Evolutionary conservation across 2,329 filamentous ascomycete genomes (phyloP), one percentile per base, ranked within the genome.

Genomic region (Scedosporium aurantiacum): DNA sequence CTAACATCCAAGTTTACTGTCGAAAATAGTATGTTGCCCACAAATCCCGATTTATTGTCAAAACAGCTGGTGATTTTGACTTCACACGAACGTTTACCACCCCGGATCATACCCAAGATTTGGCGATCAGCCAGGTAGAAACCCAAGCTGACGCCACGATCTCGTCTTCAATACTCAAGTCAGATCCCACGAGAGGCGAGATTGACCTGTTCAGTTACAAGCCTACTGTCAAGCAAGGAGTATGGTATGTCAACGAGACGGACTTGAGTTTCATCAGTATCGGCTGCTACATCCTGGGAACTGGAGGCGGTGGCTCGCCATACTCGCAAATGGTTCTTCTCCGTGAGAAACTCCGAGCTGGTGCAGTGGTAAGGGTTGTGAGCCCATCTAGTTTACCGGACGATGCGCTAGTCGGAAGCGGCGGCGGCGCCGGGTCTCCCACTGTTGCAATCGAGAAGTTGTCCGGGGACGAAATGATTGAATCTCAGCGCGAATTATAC

Each of bases 401-500:
- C 61, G 72, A 79, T 54, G 79, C 78, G 4, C 72, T 76, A 0
- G 76, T 87, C 37, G 81, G 79, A 7, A 81, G 80, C 62, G 82
- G 81, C 8, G 82, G 82, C 1, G 79, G 79, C 63, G 80, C 79
- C 65, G 83, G 84, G 37, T 83, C 80, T 16, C 84, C 84, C 0
- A 82, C 81, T 3, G 83, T 86, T 0, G 76, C 76, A 1, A 81
- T 84, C 62, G 84, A 87, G 71, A 83, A 84, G 66, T 76, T 85
- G 0, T 75, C 77, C 1, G 81, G 80, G 12, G 78, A 83, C 65
- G 83, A 86, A 68, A 76, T 82, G 66, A 71, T 78, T 47, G 70
- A 82, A 57, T 74, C 79, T 2, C 79, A 81, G 63, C 65, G 67
- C 1, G 81, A 82, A 66, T 72, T 87, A 10, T 83, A 80, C 69